Percentiles rank a stretch among this genome's conserved stretches.
Conservation (phyloP, 1,284 basidiomycete genomes). For the Ceratobasidium sp. region DNA sequence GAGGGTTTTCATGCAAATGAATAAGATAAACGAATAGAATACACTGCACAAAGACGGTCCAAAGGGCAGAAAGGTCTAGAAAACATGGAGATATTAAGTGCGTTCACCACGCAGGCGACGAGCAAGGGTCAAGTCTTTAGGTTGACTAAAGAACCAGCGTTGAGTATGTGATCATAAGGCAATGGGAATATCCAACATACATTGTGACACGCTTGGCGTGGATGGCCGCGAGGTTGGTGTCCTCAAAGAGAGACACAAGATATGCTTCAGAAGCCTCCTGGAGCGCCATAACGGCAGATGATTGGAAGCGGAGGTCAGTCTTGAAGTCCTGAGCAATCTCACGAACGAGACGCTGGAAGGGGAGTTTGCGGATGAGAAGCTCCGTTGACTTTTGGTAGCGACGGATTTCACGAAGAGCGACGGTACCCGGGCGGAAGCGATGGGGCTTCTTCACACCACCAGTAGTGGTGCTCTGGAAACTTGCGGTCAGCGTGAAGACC, state of each 20-base stretch:
- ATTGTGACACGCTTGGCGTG: constrained; percentile 90
- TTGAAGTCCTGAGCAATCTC: constrained; percentile 60
- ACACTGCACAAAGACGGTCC: not conserved
- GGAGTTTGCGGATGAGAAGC: constrained; percentile 77
- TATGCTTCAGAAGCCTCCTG: constrained; percentile 83
- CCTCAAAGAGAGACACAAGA: constrained; percentile 88
- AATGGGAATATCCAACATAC: constrained; percentile 9
- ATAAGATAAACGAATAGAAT: constrained; percentile 34
- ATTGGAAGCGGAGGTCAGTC: constrained; percentile 85
- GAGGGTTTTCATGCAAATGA: constrained; percentile 16
- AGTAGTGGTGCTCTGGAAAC: constrained; percentile 53
- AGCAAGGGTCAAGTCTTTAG: constrained; percentile 73
- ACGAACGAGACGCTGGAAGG: constrained; percentile 77
- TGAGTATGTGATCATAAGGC: constrained; percentile 44
- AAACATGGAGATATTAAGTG: constrained; percentile 41
- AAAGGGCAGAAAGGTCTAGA: constrained; percentile 45
- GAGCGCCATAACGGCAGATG: constrained; percentile 78
- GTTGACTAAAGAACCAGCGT: constrained; percentile 63
- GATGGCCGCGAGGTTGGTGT: constrained; percentile 92
- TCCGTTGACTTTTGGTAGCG: constrained; percentile 85
- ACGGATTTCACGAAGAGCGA: constrained; percentile 84
- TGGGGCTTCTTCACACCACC: constrained; percentile 82
- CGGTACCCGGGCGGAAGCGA: constrained; percentile 73
- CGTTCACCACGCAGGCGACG: constrained; percentile 65
- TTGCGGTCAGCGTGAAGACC: constrained; percentile 17